Evolutionary conservation across 179 eudicot genomes (phyloP).

Genomic region (Corrigiola litoralis): DNA sequence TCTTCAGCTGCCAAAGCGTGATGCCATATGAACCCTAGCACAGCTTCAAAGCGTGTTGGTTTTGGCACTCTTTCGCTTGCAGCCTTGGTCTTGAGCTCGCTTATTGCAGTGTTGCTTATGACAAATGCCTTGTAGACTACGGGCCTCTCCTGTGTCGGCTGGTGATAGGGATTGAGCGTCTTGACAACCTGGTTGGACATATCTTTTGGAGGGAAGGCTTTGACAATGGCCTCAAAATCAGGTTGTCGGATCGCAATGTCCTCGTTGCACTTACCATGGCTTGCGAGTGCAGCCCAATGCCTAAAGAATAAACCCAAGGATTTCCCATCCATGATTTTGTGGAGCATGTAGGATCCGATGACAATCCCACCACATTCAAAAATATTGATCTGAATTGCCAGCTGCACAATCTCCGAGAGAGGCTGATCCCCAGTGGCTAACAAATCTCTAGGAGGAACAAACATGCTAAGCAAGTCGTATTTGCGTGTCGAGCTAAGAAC

Average conservation of each 20-base stretch:
- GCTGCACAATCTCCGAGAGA: constrained; percentile 4
- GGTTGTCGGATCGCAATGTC: too few species aligned
- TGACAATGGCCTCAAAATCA: constrained; percentile 4
- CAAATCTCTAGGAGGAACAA: constrained; percentile 9
- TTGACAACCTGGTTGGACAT: too few species aligned
- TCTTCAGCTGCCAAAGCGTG: not conserved
- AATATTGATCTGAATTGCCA: constrained; percentile 16
- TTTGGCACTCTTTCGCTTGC: constrained; percentile 1
- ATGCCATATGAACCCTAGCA: constrained; percentile 14
- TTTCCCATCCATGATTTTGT: constrained; percentile 7
- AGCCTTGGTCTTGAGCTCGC: constrained; percentile 2
- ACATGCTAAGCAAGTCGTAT: not conserved
- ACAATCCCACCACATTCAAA: constrained; percentile 16
- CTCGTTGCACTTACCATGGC: too few species aligned
- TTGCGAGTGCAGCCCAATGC: constrained; percentile 4
- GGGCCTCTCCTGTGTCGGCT: too few species aligned
- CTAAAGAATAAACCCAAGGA: constrained; percentile 5
- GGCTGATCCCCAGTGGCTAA: constrained; percentile 1
- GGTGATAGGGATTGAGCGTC: too few species aligned
- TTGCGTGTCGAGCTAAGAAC: not conserved
- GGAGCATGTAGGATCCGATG: constrained; percentile 17
- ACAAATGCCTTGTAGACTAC: constrained; percentile 3
- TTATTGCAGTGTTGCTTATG: not conserved
- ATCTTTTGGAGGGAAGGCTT: constrained; percentile 14
- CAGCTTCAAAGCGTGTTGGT: constrained; percentile 11